These are phyloP conservation scores for Eutypa lata DNA, from an alignment of 2,329 filamentous ascomycete genomes.

Conservation along the genomic window DNA sequence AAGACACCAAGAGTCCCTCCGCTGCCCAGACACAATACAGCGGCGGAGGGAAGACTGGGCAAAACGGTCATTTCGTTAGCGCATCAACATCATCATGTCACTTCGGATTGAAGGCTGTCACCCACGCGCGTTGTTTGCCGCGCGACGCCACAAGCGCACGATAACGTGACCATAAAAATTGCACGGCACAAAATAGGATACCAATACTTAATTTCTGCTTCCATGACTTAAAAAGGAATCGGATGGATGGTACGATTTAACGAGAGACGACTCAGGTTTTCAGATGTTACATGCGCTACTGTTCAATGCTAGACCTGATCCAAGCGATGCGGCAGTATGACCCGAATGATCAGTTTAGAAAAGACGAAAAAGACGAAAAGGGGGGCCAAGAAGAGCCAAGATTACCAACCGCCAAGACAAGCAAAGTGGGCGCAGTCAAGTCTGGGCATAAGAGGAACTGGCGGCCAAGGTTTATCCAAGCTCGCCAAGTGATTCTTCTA, in stretches of 20 bases:
- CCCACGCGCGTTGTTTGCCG: background rate
- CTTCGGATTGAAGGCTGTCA: background rate
- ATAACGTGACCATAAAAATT: background rate
- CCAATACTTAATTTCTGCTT: too few species aligned
- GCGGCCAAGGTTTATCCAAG: slow-evolving; percentile 16
- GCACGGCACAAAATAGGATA: background rate
- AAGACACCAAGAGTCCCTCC: background rate
- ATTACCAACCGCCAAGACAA: slow-evolving; percentile 4
- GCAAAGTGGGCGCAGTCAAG: slow-evolving; percentile 24
- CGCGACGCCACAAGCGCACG: background rate
- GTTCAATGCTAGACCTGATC: background rate
- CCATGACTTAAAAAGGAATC: background rate
- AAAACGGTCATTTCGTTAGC: too few species aligned
- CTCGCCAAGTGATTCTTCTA: slow-evolving; percentile 7
- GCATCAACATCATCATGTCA: too few species aligned
- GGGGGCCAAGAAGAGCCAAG: slow-evolving; percentile 13
- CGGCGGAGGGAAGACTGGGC: background rate
- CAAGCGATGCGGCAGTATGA: background rate
- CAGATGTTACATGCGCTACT: background rate
- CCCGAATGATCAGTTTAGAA: background rate
- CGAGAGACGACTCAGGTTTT: background rate
- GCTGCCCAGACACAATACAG: background rate
- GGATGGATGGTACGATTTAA: background rate
- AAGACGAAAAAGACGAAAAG: background rate
- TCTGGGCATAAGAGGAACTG: slow-evolving; percentile 25